Evolutionary conservation across 768 basidiomycete species (phyloP).

Genomic region (Boletus subparvulus): DNA sequence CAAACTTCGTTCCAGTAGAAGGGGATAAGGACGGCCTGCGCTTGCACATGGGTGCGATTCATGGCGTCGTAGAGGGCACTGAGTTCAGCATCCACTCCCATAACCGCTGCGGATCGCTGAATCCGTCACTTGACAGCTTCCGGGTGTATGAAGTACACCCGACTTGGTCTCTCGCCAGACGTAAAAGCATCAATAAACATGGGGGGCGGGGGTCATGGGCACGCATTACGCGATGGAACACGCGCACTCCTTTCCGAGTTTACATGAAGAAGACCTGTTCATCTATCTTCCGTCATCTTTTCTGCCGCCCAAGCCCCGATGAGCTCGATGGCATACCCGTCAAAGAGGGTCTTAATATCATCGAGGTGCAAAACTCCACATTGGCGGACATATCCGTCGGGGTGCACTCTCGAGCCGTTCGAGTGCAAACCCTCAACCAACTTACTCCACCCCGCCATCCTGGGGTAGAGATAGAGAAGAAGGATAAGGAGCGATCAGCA

Average conservation of each 20-base stretch:
- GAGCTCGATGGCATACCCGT: slow-evolving; percentile 33
- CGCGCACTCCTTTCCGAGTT: slow-evolving; percentile 53
- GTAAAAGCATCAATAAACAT: slow-evolving; percentile 35
- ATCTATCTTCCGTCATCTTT: slow-evolving; percentile 49
- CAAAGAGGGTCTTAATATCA: slow-evolving; percentile 43
- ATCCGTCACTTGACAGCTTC: slow-evolving; percentile 51
- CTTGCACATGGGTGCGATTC: slow-evolving; percentile 57
- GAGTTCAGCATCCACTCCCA: slow-evolving; percentile 63
- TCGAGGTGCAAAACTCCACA: slow-evolving; percentile 44
- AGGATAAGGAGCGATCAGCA: slow-evolving; percentile 32
- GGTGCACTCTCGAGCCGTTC: slow-evolving; percentile 39
- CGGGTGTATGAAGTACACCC: slow-evolving; percentile 53
- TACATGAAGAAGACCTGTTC: slow-evolving; percentile 48
- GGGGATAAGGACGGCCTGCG: slow-evolving; percentile 43
- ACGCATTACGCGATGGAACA: slow-evolving; percentile 53
- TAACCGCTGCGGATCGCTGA: slow-evolving; percentile 58
- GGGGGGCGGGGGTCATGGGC: slow-evolving; percentile 53
- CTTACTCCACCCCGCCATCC: slow-evolving; percentile 38
- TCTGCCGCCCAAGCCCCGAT: slow-evolving; percentile 34
- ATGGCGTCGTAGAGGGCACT: slow-evolving; percentile 63
- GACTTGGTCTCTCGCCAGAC: slow-evolving; percentile 56
- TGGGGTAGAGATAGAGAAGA: slow-evolving; percentile 39
- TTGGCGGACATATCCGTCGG: slow-evolving; percentile 54
- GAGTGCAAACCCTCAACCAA: slow-evolving; percentile 47
- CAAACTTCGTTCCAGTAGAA: slow-evolving; percentile 45